These are phyloP conservation scores for Paraglomus occultum DNA, from an alignment of 192 early-diverging fungal species.

Conservation along the genomic window DNA sequence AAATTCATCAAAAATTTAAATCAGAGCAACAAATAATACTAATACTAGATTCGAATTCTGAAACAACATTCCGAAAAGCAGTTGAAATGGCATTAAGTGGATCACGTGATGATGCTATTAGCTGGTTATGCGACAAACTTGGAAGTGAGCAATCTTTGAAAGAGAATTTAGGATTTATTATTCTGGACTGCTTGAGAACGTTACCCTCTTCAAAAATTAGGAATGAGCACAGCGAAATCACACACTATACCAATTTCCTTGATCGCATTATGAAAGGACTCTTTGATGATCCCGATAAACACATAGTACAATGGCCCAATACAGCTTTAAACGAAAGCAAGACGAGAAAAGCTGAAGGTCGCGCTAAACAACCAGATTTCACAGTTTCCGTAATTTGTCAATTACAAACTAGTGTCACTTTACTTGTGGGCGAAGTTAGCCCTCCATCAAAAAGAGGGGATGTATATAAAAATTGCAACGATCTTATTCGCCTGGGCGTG, in stretches of 20 bases:
- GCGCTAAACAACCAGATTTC: slow-evolving; percentile 23
- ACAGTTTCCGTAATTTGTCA: slow-evolving; percentile 3
- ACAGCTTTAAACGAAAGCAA: slow-evolving; percentile 25
- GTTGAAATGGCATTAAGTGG: not conserved
- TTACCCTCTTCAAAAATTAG: slow-evolving; percentile 8
- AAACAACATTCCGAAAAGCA: slow-evolving; percentile 17
- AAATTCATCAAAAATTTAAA: slow-evolving; percentile 24
- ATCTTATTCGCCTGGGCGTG: slow-evolving; percentile 9
- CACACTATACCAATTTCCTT: slow-evolving; percentile 13
- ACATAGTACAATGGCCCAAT: slow-evolving; percentile 19
- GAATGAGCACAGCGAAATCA: slow-evolving; percentile 24
- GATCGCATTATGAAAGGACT: slow-evolving; percentile 14
- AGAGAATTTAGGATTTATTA: slow-evolving; percentile 18
- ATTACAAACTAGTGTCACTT: not conserved
- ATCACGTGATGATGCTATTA: not conserved
- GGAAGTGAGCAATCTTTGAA: slow-evolving; percentile 1
- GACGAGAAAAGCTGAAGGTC: slow-evolving; percentile 6
- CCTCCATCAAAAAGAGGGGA: slow-evolving; percentile 11
- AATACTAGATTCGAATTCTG: slow-evolving; percentile 9
- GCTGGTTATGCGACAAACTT: slow-evolving; percentile 3
- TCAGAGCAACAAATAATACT: slow-evolving; percentile 8
- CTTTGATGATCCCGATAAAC: slow-evolving; percentile 20
- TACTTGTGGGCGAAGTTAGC: slow-evolving; percentile 17
- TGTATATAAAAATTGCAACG: slow-evolving; percentile 25
- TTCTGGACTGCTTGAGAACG: slow-evolving; percentile 8